A percentile compares a stretch with the other conserved stretches of the same genome.
These are phyloP conservation scores for Sugiyamaella pinicola DNA, from an alignment of 1,139 yeast species.

Conservation along the genomic window DNA sequence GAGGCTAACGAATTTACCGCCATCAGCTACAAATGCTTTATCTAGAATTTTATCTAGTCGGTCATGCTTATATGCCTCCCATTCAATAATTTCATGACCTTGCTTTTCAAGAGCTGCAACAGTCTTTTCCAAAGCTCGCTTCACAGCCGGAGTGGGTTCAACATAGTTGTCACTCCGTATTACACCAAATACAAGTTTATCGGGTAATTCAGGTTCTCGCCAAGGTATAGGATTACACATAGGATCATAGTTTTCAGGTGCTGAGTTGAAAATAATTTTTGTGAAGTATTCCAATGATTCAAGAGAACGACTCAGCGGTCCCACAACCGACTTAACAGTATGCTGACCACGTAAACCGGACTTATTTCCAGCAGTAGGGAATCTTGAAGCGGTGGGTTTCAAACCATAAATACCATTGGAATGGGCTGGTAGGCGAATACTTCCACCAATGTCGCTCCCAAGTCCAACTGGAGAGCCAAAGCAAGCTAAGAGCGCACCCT, in stretches of 20 bases:
- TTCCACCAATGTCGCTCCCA: constrained; percentile 67
- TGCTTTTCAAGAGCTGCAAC: constrained; percentile 35
- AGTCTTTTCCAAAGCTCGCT: constrained; percentile 41
- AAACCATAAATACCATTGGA: constrained; percentile 56
- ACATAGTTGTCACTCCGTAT: constrained; percentile 38
- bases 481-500: constrained; percentile 54
- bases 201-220: constrained; percentile 33
- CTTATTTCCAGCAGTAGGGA: constrained; percentile 47
- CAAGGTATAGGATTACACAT: constrained; percentile 54
- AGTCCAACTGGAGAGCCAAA: constrained; percentile 54
- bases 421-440: constrained; percentile 58
- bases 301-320: constrained; percentile 53
- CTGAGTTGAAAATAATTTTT: constrained; percentile 52
- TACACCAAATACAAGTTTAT: constrained; percentile 41
- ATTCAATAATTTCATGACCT: constrained; percentile 49
- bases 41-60: constrained; percentile 16
- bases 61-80: constrained; percentile 42
- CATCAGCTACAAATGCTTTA: constrained; percentile 29
- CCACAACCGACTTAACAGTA: constrained; percentile 49
- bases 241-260: constrained; percentile 62
- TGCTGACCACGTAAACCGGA: constrained; percentile 49
- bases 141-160: constrained; percentile 50
- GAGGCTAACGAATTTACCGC: constrained; percentile 25
- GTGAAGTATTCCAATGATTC: constrained; percentile 61
- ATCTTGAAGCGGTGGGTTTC: constrained; percentile 52